Evolutionary conservation across 306 rosid genomes (phyloP).

Genomic region (Betula pendula): DNA sequence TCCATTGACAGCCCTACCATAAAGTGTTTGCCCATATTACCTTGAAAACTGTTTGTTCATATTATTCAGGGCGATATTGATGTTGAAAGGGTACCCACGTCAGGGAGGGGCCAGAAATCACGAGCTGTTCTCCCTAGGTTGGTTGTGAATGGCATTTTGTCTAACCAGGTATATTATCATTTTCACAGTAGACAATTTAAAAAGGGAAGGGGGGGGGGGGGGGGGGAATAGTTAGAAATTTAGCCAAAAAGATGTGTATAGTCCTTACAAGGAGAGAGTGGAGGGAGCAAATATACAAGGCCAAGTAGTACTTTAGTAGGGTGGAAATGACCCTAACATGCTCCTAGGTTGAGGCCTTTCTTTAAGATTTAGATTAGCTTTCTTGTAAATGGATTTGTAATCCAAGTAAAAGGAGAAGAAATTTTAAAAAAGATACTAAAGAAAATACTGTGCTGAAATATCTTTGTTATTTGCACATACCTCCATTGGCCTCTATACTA

Average conservation of each 20-base stretch:
- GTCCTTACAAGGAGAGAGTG: background rate
- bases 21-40: background rate
- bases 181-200: background rate
- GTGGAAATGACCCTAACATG: background rate
- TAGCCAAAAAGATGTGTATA: background rate
- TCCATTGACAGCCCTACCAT: background rate
- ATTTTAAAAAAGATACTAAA: background rate
- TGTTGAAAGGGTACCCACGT: constrained; percentile 16
- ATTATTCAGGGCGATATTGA: constrained; percentile 18
- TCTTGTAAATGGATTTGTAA: background rate
- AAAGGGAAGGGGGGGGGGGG: background rate
- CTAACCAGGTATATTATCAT: constrained; percentile 11
- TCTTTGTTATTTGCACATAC: no score
- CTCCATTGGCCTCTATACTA: background rate
- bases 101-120: constrained; percentile 15
- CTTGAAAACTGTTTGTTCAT: background rate
- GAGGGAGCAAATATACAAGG: background rate
- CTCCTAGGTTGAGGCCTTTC: background rate
- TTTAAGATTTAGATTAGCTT: background rate
- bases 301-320: background rate
- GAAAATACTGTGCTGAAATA: no score
- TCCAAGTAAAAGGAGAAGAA: background rate
- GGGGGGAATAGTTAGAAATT: background rate
- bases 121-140: constrained; percentile 7
- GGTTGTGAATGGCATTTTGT: constrained; percentile 5